Conservation (phyloP, 495 filamentous ascomycete genomes). For the Trichocladium uniseriatum region DNA sequence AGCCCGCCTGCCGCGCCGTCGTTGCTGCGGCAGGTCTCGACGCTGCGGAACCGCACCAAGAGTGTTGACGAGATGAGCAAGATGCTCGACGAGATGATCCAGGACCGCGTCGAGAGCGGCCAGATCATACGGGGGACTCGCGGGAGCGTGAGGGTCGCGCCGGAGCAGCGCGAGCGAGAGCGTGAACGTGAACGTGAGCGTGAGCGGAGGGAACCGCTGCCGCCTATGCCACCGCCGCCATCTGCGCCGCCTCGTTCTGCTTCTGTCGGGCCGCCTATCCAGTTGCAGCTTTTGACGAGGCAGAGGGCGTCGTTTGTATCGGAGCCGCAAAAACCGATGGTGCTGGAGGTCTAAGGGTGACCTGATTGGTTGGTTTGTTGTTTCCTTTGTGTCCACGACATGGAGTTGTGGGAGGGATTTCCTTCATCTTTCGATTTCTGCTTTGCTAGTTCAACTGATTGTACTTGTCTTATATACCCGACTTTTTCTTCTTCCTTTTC, state of each 20-base stretch:
- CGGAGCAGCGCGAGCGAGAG: constrained; percentile 24
- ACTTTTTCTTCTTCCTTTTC: constrained; percentile 3
- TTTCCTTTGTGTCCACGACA: not conserved
- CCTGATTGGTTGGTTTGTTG: not conserved
- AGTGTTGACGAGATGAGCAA: constrained; percentile 81
- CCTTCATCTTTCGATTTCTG: not conserved
- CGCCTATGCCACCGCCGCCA: constrained; percentile 13
- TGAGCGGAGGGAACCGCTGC: not conserved
- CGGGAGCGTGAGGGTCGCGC: constrained; percentile 45
- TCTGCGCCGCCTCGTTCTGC: constrained; percentile 12
- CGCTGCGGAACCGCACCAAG: constrained; percentile 47
- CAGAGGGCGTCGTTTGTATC: not conserved
- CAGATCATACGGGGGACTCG: constrained; percentile 50
- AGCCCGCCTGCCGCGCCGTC: constrained; percentile 33
- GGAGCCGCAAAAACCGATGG: constrained; percentile 14
- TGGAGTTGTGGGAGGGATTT: not conserved
- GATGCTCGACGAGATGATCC: constrained; percentile 92
- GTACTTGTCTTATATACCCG: constrained; percentile 21
- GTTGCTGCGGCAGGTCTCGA: constrained; percentile 27
- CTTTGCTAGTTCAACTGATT: constrained; percentile 1
- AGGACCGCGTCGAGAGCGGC: constrained; percentile 67
- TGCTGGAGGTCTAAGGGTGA: constrained; percentile 18
- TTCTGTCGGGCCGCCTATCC: constrained; percentile 27
- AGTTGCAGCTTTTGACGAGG: constrained; percentile 28
- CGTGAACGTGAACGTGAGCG: too few species aligned